A percentile compares a stretch with the other conserved stretches of the same genome.
Conservation (phyloP, 305 asterid species). For the Fraxinus velutina region DNA sequence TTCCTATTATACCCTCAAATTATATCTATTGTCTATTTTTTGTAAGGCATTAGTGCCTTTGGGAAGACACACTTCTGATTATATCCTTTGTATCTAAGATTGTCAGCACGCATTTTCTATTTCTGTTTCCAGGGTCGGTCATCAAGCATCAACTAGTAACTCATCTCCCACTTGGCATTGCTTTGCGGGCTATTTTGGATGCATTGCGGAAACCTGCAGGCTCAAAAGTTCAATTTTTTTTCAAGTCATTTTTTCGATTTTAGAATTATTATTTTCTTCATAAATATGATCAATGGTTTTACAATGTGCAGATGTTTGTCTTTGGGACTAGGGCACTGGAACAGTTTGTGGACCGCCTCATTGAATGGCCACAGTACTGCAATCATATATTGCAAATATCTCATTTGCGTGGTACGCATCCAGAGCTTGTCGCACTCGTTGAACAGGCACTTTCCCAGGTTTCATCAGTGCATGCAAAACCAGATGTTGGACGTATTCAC, state of each 20-base stretch:
- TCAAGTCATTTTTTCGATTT: slow-evolving; percentile 3
- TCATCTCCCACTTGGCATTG: slow-evolving; percentile 91
- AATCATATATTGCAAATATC: slow-evolving; percentile 95
- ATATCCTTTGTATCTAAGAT: background rate
- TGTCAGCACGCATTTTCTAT: background rate
- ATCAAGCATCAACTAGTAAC: slow-evolving; percentile 93
- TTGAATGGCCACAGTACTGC: slow-evolving; percentile 99
- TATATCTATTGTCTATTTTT: background rate
- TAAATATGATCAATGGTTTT: slow-evolving; percentile 23
- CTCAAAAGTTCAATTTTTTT: slow-evolving; percentile 63
- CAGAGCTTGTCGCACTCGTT: slow-evolving; percentile 65
- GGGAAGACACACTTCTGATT: background rate
- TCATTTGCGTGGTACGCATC: slow-evolving; percentile 74
- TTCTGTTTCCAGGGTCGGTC: slow-evolving; percentile 65
- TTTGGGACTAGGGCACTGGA: slow-evolving; percentile 94
- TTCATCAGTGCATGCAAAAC: slow-evolving; percentile 72
- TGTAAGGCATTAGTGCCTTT: background rate
- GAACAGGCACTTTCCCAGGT: slow-evolving; percentile 68
- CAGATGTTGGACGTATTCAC: slow-evolving; percentile 51
- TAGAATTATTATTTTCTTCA: slow-evolving; percentile 11
- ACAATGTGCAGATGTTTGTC: slow-evolving; percentile 70
- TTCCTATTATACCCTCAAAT: background rate
- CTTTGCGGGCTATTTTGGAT: slow-evolving; percentile 92
- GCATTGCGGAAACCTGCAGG: slow-evolving; percentile 93
- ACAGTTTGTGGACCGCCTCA: slow-evolving; percentile 90